Base-by-base conservation (phyloP, 1,284 basidiomycete genomes). In the Malassezia restricta region DNA sequence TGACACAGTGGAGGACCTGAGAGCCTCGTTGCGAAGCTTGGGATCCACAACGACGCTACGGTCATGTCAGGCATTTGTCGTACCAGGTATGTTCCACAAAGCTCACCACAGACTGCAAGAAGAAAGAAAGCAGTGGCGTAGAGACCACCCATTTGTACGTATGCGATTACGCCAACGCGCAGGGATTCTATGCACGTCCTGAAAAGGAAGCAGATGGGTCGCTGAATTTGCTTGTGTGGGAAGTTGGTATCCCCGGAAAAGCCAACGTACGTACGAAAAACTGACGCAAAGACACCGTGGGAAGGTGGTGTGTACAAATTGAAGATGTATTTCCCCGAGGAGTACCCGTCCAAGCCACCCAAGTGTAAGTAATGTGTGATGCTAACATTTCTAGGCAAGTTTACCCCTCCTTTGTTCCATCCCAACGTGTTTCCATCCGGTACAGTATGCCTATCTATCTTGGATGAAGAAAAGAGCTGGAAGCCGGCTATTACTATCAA, bases 401-500 rank as follows among this genome's bases (percentile, higher is more conserved):
- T 98, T 76, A 80, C 83, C 1, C 92, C 94, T 2, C 86, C 92
- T 28, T 78, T 96, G 45, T 98, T 95, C 77, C 92, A 98, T 74
- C 92, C 92, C 28, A 99, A 99, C 73, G 90, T 98, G 48, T 99
- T 95, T 75, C 94, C 94, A 0, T 95, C 90, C 14, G 94, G 94
- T 27, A 99, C 94, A 17, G 91, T 98, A 46, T 99, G 94, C 74
- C 79, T 98, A 20, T 95, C 90, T 12, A 99, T 99, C 71, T 77
- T 99, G 37, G 92, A 98, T 73, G 94, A 99, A 74, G 94, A 99
- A 76, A 98, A 98, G 76, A 85, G 84, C 5, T 99, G 94, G 94
- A 96, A 96, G 74, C 90, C 94, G 8, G 86, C 90, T 1, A 96
- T 99, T 66, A 98, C 91, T 2, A 89, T 99, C 76, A 99, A 98